Conservation (phyloP, 306 rosid genomes). For the Pyrus pyrifolia region DNA sequence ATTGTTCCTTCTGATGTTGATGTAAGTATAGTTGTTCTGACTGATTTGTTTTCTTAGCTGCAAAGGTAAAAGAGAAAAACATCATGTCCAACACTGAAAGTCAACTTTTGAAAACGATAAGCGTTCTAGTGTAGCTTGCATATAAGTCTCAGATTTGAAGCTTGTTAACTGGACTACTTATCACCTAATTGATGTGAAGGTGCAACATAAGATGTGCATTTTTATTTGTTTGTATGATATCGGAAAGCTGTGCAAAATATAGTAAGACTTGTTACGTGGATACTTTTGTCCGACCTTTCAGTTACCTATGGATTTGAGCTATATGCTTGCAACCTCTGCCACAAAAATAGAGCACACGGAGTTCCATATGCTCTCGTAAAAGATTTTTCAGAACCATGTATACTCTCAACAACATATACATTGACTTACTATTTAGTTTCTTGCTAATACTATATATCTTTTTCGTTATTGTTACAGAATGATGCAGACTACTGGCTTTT, state of each 20-base stretch:
- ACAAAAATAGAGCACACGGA: background rate
- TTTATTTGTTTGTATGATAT: background rate
- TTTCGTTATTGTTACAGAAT: constrained; percentile 52
- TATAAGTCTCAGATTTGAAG: background rate
- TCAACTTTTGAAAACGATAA: background rate
- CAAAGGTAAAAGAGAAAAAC: background rate
- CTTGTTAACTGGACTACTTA: background rate
- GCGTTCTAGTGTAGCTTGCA: background rate
- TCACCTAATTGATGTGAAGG: background rate
- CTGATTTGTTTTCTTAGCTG: background rate
- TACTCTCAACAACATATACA: background rate
- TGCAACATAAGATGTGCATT: background rate
- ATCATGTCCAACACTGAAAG: background rate
- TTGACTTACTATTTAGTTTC: background rate
- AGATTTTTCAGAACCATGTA: background rate
- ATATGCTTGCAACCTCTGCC: background rate
- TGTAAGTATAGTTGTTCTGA: constrained; percentile 49
- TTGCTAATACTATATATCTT: background rate
- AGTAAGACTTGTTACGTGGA: background rate
- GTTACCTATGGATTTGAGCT: background rate
- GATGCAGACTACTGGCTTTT: constrained; percentile 98
- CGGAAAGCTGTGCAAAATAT: background rate
- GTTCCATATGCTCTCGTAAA: background rate
- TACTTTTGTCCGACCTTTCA: background rate
- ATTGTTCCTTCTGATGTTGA: constrained; percentile 91